Evolutionary conservation across 2,329 filamentous ascomycete genomes (phyloP).

Genomic region (Orbilia blumenaviensis): DNA sequence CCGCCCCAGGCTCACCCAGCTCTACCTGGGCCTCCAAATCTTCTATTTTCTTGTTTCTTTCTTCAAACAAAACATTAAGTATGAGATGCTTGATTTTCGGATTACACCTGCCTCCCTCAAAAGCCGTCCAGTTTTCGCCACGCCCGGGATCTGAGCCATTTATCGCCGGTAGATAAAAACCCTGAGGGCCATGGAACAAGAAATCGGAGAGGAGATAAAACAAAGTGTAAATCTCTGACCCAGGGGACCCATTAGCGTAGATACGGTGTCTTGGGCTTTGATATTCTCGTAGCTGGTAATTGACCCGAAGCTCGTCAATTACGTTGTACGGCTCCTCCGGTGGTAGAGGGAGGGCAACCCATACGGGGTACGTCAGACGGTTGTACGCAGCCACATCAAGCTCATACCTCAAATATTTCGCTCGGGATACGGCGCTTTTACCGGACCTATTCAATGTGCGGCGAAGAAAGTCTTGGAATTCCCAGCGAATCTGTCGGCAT

Average conservation of each 20-base stretch:
- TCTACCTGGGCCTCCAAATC: not conserved
- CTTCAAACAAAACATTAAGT: slow-evolving; percentile 21
- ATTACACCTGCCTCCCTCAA: slow-evolving; percentile 18
- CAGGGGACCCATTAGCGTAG: not conserved
- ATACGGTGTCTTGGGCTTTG: not conserved
- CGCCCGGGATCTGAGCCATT: not conserved
- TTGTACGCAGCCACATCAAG: not conserved
- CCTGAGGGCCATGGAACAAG: slow-evolving; percentile 35
- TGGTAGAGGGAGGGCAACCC: slow-evolving; percentile 20
- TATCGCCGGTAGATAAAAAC: slow-evolving; percentile 15
- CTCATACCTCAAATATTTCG: slow-evolving; percentile 5
- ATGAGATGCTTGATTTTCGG: slow-evolving; percentile 18
- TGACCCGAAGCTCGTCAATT: slow-evolving; percentile 27
- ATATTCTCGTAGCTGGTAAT: slow-evolving; percentile 3
- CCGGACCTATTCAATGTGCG: not conserved
- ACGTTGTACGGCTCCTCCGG: slow-evolving; percentile 28
- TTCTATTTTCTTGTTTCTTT: not conserved
- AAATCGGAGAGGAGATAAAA: slow-evolving; percentile 14
- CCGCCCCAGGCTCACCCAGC: not conserved
- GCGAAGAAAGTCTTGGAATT: slow-evolving; percentile 28
- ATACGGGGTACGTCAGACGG: not conserved
- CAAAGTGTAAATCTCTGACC: not conserved
- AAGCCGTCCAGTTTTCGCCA: not conserved
- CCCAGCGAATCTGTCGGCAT: slow-evolving; percentile 9
- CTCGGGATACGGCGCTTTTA: not conserved